A percentile compares a stretch with the other conserved stretches of the same genome.
phyloP scores from a whole-genome alignment of 1,139 yeast species.

The Candida sp. region DNA sequence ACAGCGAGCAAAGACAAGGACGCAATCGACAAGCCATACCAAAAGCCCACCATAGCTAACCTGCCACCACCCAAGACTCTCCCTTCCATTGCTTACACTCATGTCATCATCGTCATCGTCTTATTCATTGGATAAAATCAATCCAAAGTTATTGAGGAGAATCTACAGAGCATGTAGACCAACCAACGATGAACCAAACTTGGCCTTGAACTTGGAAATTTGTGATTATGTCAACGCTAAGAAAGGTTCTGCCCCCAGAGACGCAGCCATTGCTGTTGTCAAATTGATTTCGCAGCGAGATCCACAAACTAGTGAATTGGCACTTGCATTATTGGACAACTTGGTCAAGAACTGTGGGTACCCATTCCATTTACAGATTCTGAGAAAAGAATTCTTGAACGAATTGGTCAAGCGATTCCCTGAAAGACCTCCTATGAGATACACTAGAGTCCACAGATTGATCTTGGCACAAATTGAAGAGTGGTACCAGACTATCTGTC shows the following conservation, averaged over 20 bases:
- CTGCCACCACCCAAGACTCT: not conserved
- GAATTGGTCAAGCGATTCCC: slow-evolving; percentile 94
- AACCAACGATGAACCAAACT: slow-evolving; percentile 83
- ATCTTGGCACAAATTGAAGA: slow-evolving; percentile 93
- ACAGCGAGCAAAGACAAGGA: not conserved
- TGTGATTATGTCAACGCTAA: slow-evolving; percentile 94
- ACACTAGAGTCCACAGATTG: slow-evolving; percentile 81
- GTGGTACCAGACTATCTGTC: slow-evolving; percentile 96
- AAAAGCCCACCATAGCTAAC: not conserved
- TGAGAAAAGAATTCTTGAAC: slow-evolving; percentile 92
- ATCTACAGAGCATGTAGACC: slow-evolving; percentile 91
- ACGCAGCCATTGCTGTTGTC: slow-evolving; percentile 92
- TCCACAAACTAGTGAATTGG: slow-evolving; percentile 74
- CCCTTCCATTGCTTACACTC: not conserved
- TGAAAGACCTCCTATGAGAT: slow-evolving; percentile 90
- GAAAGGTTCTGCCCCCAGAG: slow-evolving; percentile 90
- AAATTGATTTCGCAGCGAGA: slow-evolving; percentile 83
- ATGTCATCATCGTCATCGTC: slow-evolving; percentile 8
- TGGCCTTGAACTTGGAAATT: slow-evolving; percentile 87
- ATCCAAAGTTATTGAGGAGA: slow-evolving; percentile 65
- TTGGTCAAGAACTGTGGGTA: slow-evolving; percentile 98
- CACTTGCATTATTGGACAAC: slow-evolving; percentile 71
- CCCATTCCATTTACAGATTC: slow-evolving; percentile 93
- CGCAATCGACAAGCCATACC: not conserved
- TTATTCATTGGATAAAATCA: slow-evolving; percentile 51